Conservation (phyloP, 306 rosid species). For the Prunus armeniaca region DNA sequence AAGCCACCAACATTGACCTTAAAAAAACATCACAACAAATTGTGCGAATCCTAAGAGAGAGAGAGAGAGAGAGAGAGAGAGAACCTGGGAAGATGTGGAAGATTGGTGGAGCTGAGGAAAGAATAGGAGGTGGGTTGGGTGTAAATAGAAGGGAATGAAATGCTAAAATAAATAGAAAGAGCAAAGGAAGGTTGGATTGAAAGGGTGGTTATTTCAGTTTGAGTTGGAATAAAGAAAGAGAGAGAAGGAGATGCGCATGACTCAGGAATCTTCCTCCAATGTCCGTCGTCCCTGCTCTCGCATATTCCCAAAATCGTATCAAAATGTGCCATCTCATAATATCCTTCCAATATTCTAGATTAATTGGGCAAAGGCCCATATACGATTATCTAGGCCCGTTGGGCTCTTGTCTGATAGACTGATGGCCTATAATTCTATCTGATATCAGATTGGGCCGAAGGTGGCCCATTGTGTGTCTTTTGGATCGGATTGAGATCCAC, state of each 20-base stretch:
- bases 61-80: background rate
- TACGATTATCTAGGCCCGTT: too few species aligned
- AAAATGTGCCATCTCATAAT: background rate
- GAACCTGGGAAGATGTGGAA: constrained; percentile 42
- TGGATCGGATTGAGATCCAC: too few species aligned
- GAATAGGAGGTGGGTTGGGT: background rate
- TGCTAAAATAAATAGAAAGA: background rate
- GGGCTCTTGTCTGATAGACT: too few species aligned
- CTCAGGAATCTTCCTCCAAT: background rate
- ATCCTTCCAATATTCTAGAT: background rate
- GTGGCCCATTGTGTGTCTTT: too few species aligned
- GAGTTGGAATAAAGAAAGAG: constrained; percentile 19
- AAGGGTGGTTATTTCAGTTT: background rate
- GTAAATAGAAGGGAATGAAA: background rate
- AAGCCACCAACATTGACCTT: constrained; percentile 2
- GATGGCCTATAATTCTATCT: too few species aligned
- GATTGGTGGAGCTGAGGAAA: constrained; percentile 10
- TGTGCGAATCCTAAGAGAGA: background rate
- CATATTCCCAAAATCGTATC: constrained; percentile 5
- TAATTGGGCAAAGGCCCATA: background rate
- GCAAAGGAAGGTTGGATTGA: background rate
- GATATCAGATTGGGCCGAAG: too few species aligned
- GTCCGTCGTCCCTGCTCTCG: background rate
- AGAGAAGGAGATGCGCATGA: constrained; percentile 6
- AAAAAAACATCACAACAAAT: background rate